Conservation (phyloP, 805 yeast species). For the Myxozyma kluyveri region DNA sequence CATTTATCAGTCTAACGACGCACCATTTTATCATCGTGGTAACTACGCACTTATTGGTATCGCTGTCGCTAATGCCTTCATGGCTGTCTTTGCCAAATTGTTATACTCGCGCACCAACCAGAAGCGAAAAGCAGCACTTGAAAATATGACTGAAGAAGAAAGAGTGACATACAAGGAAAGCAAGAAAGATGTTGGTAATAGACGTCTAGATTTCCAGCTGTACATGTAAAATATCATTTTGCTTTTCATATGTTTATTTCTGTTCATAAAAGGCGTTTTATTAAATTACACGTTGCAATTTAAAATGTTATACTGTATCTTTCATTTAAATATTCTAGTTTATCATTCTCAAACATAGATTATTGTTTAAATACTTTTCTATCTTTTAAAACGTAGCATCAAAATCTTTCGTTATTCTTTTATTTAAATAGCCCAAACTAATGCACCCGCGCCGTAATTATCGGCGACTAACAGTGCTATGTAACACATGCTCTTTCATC, state of each 20-base stretch:
- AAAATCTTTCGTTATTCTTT: no score
- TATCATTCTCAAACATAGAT: no score
- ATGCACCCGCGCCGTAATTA: no score
- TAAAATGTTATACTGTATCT: no score
- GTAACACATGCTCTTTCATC: conserved; percentile 26
- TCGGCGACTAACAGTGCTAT: conserved; percentile 11
- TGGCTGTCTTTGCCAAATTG: conserved; percentile 32
- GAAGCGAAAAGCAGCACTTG: conserved; percentile 50
- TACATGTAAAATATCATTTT: background rate
- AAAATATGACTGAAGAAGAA: conserved; percentile 46
- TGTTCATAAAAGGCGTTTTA: background rate
- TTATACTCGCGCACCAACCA: conserved; percentile 38
- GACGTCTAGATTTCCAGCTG: conserved; percentile 51
- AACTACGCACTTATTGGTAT: conserved; percentile 41
- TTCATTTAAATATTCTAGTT: no score
- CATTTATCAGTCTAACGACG: conserved; percentile 56
- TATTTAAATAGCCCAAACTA: no score
- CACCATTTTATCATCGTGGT: conserved; percentile 60
- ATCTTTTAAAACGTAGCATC: no score
- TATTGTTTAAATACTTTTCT: no score
- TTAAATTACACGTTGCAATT: no score
- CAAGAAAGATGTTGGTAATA: conserved; percentile 55
- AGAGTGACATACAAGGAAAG: conserved; percentile 47
- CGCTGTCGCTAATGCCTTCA: conserved; percentile 30
- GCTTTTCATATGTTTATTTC: background rate